These are phyloP conservation scores for Leishmania tropica DNA, from an alignment of 208 protist genomes.

Conservation along the genomic window DNA sequence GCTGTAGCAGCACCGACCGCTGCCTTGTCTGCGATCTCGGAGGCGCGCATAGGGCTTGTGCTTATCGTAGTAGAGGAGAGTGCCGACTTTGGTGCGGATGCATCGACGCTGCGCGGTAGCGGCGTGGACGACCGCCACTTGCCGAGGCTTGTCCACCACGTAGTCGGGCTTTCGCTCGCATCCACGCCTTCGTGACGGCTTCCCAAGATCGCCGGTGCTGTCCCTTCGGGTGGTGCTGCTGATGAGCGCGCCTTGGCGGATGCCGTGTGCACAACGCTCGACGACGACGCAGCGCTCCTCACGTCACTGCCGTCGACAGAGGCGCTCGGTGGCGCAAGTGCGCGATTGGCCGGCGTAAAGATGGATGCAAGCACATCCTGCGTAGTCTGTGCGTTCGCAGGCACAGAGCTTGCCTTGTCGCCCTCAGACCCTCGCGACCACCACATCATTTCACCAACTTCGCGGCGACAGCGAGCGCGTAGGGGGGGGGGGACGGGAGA, in stretches of 20 bases:
- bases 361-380: slow-evolving; percentile 20
- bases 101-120: neutral
- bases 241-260: neutral
- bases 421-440: slow-evolving; percentile 2
- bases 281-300: neutral
- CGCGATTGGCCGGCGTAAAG: slow-evolving; percentile 18
- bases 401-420: neutral
- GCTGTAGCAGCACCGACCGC: neutral
- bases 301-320: neutral
- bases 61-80: neutral
- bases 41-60: neutral
- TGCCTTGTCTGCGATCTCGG: neutral
- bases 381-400: slow-evolving; percentile 2
- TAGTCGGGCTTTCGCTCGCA: neutral
- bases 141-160: slow-evolving; percentile 1
- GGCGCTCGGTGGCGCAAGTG: neutral
- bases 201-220: neutral
- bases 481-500: neutral
- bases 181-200: neutral
- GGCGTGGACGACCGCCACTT: neutral
- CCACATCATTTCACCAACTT: slow-evolving; percentile 9
- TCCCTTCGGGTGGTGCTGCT: neutral
- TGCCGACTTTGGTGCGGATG: neutral
- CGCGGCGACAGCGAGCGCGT: neutral
- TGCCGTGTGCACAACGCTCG: neutral